Base-by-base conservation (phyloP, 352 stramenopile genomes). In the Phytophthora meadii region DNA sequence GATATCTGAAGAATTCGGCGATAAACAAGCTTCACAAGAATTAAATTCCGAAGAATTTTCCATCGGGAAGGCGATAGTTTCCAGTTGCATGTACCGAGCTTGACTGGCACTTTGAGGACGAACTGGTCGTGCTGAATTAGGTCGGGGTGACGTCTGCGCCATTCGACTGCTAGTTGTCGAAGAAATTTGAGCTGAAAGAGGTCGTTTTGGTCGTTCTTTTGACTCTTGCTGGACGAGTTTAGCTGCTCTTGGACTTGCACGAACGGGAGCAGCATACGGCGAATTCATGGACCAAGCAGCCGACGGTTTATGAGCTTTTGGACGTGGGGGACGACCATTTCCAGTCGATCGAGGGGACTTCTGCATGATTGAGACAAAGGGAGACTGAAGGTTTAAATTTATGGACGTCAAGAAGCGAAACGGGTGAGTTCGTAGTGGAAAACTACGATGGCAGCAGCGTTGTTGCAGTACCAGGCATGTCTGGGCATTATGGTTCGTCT, bases 401-500 rank as follows among this genome's bases (percentile, higher is more conserved):
- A 72, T 55, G 28, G 8, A 11, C 5, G 37, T 5, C 27, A 3
- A 9, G 22, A 19, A 25, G 30, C 48, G 67, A 74, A 74, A 71
- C 65, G n/a, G 22, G 39, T 50, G 41, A 32, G 22, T 60, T 17
- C 6, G 12, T 19, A 15, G 19, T 19, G 19, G 15, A 42, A 42
- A 36, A 11, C 17, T 14, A 58, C 22, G 27, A 90, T 88, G 76
- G 74, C 84, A 42, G 82, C 79, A 24, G 82, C 82, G 42, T 72
- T 90, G 68, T 46, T 74, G 54, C 82, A 94, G 68, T 92, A 89
- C 44, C 82, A 90, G 54, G 84, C 86, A 51, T 92, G 86, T 59
- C 55, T 94, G 15, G 84, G 81, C 42, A 92, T 94, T 50, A 88
- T 94, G 79, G 76, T 94, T 62, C 76, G 82, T 7, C 75, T 94